phyloP scores from a whole-genome alignment of 2,329 filamentous ascomycete genomes.

The Coniosporium tulheliwenetii region DNA sequence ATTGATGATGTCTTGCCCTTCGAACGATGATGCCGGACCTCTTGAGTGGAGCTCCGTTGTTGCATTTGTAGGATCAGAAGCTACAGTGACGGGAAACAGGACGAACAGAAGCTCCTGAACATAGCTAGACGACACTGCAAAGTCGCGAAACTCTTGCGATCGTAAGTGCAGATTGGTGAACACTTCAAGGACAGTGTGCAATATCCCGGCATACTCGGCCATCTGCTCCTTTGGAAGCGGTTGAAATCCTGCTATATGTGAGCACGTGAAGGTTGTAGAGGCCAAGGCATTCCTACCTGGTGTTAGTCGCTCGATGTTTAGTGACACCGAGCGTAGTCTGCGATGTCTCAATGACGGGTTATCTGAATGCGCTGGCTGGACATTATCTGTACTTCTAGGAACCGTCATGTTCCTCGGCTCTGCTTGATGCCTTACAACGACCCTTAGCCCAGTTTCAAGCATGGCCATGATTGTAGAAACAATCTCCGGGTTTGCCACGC shows the following conservation, averaged over 20 bases:
- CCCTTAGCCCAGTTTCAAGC: constrained; percentile 71
- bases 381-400: background rate
- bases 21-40: constrained; percentile 67
- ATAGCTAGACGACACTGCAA: constrained; percentile 66
- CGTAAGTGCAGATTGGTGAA: constrained; percentile 62
- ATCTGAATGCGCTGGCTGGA: background rate
- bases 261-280: too few species aligned
- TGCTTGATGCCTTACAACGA: constrained; percentile 46
- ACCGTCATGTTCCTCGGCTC: constrained; percentile 21
- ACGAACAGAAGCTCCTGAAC: constrained; percentile 63
- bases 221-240: too few species aligned
- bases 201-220: constrained; percentile 43
- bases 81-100: constrained; percentile 78
- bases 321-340: background rate
- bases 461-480: constrained; percentile 69
- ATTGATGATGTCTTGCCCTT: constrained; percentile 69
- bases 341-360: background rate
- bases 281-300: too few species aligned
- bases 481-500: constrained; percentile 61
- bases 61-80: constrained; percentile 66
- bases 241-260: too few species aligned
- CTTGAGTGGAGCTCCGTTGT: constrained; percentile 78
- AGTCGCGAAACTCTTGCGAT: constrained; percentile 68
- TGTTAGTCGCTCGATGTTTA: too few species aligned
- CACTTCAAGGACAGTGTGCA: constrained; percentile 67